A percentile compares a stretch with the other conserved stretches of the same genome.
phyloP scores from a whole-genome alignment of 2,329 filamentous ascomycete species.

The Cladophialophora psammophila region DNA sequence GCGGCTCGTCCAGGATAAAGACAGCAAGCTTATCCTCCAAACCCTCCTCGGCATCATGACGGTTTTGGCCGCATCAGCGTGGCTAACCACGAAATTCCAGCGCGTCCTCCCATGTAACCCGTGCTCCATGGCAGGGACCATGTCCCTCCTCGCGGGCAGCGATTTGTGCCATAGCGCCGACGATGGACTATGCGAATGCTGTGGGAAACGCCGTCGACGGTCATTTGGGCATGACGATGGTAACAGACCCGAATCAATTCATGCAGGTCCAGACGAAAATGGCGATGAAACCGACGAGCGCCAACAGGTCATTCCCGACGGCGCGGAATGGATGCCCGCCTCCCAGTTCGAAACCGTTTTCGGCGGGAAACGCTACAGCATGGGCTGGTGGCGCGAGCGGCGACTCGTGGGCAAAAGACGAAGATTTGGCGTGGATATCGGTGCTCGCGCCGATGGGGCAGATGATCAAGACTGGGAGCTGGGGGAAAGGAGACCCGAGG shows the following conservation, averaged over 20 bases:
- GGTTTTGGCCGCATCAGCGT: conserved; percentile 29
- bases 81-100: conserved; percentile 37
- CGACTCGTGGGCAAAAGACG: conserved; percentile 29
- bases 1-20: conserved; percentile 38
- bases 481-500: conserved; percentile 27
- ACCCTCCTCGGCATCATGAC: conserved; percentile 37
- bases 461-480: conserved; percentile 39
- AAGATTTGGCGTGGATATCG: conserved; percentile 39
- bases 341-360: conserved; percentile 34
- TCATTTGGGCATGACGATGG: conserved; percentile 27
- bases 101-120: conserved; percentile 40
- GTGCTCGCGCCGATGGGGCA: conserved; percentile 32
- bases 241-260: conserved; percentile 31
- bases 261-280: conserved; percentile 32
- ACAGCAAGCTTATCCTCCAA: conserved; percentile 38
- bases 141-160: conserved; percentile 41
- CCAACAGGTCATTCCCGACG: conserved; percentile 35
- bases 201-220: conserved; percentile 38
- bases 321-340: conserved; percentile 38
- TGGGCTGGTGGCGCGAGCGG: conserved; percentile 41
- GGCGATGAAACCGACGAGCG: conserved; percentile 17
- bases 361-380: conserved; percentile 34
- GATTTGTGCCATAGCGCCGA: conserved; percentile 37
- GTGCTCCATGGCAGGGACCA: conserved; percentile 37
- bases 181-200: conserved; percentile 39